phyloP scores from a whole-genome alignment of 345 rosid genomes.

The Brassica nigra region DNA sequence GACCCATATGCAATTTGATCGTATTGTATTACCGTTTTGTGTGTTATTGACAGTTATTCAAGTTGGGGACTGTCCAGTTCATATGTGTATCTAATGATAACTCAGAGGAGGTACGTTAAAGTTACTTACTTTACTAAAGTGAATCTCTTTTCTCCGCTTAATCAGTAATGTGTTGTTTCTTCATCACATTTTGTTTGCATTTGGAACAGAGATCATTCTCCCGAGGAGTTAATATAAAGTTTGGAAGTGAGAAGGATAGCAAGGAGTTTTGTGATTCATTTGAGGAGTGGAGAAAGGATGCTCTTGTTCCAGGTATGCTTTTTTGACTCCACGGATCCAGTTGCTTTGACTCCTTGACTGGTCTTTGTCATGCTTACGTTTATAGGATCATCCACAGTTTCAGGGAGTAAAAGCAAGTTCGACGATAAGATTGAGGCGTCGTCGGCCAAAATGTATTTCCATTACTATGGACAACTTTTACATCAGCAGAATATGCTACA shows the following conservation, averaged over 20 bases:
- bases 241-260: constrained; percentile 80
- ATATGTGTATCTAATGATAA: constrained; percentile 61
- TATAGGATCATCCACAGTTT: constrained; percentile 49
- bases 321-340: too few relatives aligned
- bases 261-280: constrained; percentile 72
- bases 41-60: constrained; percentile 59
- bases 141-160: not conserved
- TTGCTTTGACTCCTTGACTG: constrained; percentile 4
- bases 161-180: constrained; percentile 22
- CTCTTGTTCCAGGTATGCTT: constrained; percentile 49
- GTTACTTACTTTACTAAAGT: not conserved
- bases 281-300: constrained; percentile 78
- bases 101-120: constrained; percentile 57
- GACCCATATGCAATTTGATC: constrained; percentile 6
- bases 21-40: not conserved
- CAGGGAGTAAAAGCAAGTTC: constrained; percentile 69
- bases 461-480: constrained; percentile 92
- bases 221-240: constrained; percentile 59
- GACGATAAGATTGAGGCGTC: constrained; percentile 86
- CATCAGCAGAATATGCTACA: constrained; percentile 99
- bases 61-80: constrained; percentile 68
- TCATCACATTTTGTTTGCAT: constrained; percentile 29
- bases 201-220: constrained; percentile 70
- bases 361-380: constrained; percentile 4
- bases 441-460: constrained; percentile 98